phyloP scores from a whole-genome alignment of 202 grass and related monocot species.

The Setaria italica region DNA sequence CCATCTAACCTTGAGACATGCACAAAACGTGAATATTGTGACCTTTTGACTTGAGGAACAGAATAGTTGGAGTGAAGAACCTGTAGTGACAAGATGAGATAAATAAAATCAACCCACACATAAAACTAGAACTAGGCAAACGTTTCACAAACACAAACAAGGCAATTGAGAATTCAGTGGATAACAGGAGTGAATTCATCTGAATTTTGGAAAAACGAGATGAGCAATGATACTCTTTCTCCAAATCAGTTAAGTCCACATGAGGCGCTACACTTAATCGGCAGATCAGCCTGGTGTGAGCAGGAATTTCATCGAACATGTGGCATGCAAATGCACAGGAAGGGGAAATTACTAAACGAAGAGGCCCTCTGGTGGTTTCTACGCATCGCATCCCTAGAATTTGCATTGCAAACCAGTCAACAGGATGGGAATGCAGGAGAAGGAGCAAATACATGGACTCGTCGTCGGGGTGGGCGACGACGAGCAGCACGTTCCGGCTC shows the following conservation, averaged over 20 bases:
- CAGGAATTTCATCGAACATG: conserved; percentile 10
- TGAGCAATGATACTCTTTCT: neutral
- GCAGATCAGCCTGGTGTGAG: neutral
- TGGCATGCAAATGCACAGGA: neutral
- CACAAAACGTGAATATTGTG: conserved; percentile 86
- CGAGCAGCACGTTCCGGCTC: conserved; percentile 71
- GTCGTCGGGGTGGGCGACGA: conserved; percentile 83
- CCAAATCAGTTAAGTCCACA: neutral
- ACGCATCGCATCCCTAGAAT: neutral
- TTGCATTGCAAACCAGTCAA: neutral
- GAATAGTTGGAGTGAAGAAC: conserved; percentile 89
- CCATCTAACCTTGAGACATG: conserved; percentile 70
- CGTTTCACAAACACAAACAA: neutral
- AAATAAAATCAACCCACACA: conserved; percentile 1
- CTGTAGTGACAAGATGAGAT: conserved; percentile 47
- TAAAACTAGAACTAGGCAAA: neutral
- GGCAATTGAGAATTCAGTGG: neutral
- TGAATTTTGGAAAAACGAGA: neutral
- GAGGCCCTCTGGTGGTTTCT: neutral
- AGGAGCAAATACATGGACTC: conserved; percentile 74
- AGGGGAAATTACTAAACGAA: neutral
- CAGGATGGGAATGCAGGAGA: neutral
- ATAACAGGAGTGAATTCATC: neutral
- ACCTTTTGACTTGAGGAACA: conserved; percentile 72
- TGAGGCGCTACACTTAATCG: too few species aligned